Conservation (phyloP, 768 basidiomycete species). For the Podaxis sp. region DNA sequence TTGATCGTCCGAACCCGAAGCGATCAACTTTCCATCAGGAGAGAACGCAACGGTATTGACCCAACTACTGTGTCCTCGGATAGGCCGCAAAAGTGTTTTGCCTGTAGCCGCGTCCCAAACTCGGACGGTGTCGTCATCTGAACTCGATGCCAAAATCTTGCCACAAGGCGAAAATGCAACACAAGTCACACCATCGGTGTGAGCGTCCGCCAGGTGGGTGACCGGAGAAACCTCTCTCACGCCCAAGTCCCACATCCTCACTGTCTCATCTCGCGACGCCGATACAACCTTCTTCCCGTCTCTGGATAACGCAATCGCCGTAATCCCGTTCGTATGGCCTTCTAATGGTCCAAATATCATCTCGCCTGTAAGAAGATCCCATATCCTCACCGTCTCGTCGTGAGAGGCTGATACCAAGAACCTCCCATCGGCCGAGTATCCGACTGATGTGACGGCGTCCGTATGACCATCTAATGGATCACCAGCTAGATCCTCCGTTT, state of each 20-base stretch:
- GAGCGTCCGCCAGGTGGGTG: constrained; percentile 9
- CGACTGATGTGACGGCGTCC: constrained; percentile 18
- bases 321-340: constrained; percentile 17
- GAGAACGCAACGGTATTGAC: constrained; percentile 21
- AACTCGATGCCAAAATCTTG: constrained; percentile 32
- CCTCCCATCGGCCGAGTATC: constrained; percentile 19
- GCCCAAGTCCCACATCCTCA: constrained; percentile 21
- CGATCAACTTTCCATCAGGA: constrained; percentile 16
- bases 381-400: constrained; percentile 24
- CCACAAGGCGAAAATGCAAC: constrained; percentile 24
- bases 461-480: constrained; percentile 20
- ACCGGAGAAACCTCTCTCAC: constrained; percentile 4
- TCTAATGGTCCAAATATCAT: constrained; percentile 5
- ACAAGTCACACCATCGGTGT: constrained; percentile 17
- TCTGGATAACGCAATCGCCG: constrained; percentile 20
- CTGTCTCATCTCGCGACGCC: constrained; percentile 16
- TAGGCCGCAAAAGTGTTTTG: constrained; percentile 2
- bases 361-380: constrained; percentile 20
- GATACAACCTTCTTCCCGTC: constrained; percentile 21
- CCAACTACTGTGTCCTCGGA: constrained; percentile 2
- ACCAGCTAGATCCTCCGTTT: constrained; percentile 8
- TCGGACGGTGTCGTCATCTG: constrained; percentile 21
- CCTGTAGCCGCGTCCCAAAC: constrained; percentile 20
- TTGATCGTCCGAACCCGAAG: constrained; percentile 20
- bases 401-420: constrained; percentile 21